These are phyloP conservation scores for Camellia sinensis DNA, from an alignment of 148 eudicot genomes.

Conservation along the genomic window DNA sequence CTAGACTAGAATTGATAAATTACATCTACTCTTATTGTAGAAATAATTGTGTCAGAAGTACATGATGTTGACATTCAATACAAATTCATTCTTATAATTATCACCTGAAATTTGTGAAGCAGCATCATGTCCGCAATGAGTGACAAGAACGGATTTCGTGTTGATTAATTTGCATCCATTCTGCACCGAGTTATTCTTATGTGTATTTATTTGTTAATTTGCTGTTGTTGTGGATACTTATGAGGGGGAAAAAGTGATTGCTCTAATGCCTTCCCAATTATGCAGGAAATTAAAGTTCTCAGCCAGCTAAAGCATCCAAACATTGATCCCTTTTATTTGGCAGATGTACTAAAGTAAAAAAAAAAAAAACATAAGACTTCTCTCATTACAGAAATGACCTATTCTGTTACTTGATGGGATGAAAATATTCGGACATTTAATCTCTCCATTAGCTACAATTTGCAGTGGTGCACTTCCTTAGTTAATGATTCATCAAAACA, in stretches of 20 bases:
- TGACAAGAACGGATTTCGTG: neutral
- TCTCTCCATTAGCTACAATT: too few relatives aligned
- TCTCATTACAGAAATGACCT: too few relatives aligned
- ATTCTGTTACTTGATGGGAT: too few relatives aligned
- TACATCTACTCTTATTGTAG: neutral
- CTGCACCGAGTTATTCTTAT: neutral
- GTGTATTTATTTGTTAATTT: neutral
- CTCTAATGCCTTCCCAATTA: constrained; percentile 7
- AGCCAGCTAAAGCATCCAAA: constrained; percentile 84
- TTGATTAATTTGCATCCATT: neutral
- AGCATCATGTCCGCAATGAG: neutral
- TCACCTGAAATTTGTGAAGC: neutral
- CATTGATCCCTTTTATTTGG: constrained; percentile 28
- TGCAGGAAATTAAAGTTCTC: constrained; percentile 86
- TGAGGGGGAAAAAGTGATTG: neutral
- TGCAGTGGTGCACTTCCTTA: too few relatives aligned
- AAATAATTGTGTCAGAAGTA: neutral
- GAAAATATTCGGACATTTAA: too few relatives aligned
- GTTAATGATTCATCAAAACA: too few relatives aligned
- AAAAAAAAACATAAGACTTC: too few relatives aligned
- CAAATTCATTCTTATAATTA: neutral
- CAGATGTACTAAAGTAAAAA: too few relatives aligned
- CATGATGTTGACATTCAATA: neutral
- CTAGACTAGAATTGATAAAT: neutral
- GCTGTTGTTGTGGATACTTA: neutral